Evolutionary conservation across 345 rosid species (phyloP).

Genomic region (Populus simonii): DNA sequence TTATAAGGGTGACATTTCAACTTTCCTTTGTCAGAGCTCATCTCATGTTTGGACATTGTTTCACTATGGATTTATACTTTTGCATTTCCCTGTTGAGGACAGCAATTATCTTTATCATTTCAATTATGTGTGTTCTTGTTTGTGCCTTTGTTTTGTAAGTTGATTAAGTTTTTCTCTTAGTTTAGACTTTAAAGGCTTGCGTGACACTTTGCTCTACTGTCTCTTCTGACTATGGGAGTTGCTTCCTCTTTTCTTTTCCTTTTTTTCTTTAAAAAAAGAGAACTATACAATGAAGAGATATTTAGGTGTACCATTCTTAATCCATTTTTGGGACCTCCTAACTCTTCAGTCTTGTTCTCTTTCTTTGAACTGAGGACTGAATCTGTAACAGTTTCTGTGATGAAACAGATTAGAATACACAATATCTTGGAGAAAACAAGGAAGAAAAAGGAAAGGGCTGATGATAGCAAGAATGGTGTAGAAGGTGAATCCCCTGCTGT

Average conservation of each 20-base stretch:
- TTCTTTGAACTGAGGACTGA: constrained; percentile 1
- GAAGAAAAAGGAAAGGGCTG: constrained; percentile 50
- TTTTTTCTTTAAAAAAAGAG: neutral
- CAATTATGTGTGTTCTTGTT: too few relatives aligned
- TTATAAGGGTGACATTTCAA: neutral
- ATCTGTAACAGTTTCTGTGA: constrained; percentile 11
- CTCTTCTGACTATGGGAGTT: neutral
- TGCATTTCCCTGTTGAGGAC: too few relatives aligned
- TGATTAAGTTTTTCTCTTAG: neutral
- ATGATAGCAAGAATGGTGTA: constrained; percentile 34
- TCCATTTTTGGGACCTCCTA: neutral
- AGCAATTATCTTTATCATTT: too few relatives aligned
- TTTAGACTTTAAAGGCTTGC: neutral
- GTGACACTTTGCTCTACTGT: neutral
- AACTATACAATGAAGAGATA: neutral
- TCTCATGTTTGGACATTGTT: neutral
- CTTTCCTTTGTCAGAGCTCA: neutral
- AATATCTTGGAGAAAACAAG: constrained; percentile 77
- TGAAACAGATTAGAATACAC: constrained; percentile 63
- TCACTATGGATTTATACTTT: too few relatives aligned
- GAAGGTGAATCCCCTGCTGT: constrained; percentile 41
- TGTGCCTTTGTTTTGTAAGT: too few relatives aligned
- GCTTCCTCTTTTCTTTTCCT: neutral
- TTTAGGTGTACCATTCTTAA: constrained; percentile 8
- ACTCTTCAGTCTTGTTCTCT: neutral